These are phyloP conservation scores for Sarocladium brachiariae DNA, from an alignment of 2,329 filamentous ascomycete genomes.

Conservation along the genomic window DNA sequence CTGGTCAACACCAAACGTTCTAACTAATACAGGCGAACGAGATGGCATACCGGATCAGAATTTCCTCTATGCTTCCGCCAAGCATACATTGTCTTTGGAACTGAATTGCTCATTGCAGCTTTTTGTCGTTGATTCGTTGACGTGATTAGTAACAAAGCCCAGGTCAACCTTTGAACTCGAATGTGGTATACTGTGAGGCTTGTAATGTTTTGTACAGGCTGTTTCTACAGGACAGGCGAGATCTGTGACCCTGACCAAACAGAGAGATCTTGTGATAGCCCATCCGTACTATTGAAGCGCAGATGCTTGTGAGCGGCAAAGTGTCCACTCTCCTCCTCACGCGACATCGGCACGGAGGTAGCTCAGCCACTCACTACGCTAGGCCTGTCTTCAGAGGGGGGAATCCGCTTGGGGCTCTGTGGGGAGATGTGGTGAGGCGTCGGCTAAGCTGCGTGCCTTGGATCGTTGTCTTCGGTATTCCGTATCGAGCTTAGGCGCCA, in stretches of 20 bases:
- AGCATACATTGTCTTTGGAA: constrained; percentile 23
- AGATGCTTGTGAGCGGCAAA: too few relatives aligned
- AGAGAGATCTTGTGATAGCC: too few relatives aligned
- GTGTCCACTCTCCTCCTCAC: too few relatives aligned
- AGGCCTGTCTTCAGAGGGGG: too few relatives aligned
- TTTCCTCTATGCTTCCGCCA: constrained; percentile 29
- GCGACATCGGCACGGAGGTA: not conserved
- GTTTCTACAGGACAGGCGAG: too few relatives aligned
- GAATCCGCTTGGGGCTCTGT: not conserved
- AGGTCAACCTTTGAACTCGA: too few relatives aligned
- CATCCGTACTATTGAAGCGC: too few relatives aligned
- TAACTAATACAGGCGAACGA: not conserved
- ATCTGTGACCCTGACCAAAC: too few relatives aligned
- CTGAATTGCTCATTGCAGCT: not conserved
- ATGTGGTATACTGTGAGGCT: too few relatives aligned
- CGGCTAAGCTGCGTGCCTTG: not conserved
- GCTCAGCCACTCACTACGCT: not conserved
- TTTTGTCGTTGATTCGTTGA: too few relatives aligned
- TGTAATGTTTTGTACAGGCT: too few relatives aligned
- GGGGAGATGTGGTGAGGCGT: not conserved
- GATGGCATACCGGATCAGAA: constrained; percentile 10
- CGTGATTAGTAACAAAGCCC: too few relatives aligned
- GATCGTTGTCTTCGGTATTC: not conserved
- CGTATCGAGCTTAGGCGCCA: constrained; percentile 1
- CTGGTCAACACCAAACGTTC: not conserved